Evolutionary conservation across 768 basidiomycete species (phyloP).

Genomic region (Lepiota brunneoincarnata): DNA sequence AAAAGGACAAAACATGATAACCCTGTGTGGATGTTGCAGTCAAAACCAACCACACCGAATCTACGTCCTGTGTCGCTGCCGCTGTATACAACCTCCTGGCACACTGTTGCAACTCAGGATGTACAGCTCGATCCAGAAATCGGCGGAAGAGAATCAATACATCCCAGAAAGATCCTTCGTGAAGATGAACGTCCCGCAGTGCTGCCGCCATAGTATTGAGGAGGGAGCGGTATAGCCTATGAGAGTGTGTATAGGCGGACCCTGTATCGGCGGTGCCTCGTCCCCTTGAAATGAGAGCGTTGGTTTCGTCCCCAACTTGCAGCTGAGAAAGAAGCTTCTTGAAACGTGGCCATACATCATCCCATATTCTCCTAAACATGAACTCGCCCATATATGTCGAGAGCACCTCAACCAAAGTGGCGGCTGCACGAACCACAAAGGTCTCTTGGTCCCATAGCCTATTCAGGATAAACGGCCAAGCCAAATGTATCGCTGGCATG

Average conservation of each 20-base stretch:
- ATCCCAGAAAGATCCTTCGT: slow-evolving; percentile 78
- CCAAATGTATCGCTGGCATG: slow-evolving; percentile 80
- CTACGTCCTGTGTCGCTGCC: slow-evolving; percentile 61
- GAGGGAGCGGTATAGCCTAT: slow-evolving; percentile 76
- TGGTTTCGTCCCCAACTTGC: slow-evolving; percentile 60
- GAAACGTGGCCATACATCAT: slow-evolving; percentile 92
- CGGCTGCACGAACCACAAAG: slow-evolving; percentile 79
- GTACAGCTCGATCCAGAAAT: slow-evolving; percentile 64
- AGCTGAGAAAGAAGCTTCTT: slow-evolving; percentile 55
- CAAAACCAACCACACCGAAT: slow-evolving; percentile 84
- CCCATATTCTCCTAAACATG: slow-evolving; percentile 84
- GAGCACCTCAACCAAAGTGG: slow-evolving; percentile 69
- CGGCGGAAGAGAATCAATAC: slow-evolving; percentile 72
- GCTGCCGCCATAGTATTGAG: slow-evolving; percentile 71
- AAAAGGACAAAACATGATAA: slow-evolving; percentile 43
- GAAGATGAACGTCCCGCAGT: slow-evolving; percentile 62
- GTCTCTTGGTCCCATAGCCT: slow-evolving; percentile 71
- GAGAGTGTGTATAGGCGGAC: slow-evolving; percentile 77
- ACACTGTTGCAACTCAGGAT: slow-evolving; percentile 70
- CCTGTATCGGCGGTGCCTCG: slow-evolving; percentile 53
- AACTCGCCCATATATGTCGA: slow-evolving; percentile 73
- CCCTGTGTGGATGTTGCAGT: slow-evolving; percentile 45
- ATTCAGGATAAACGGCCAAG: slow-evolving; percentile 94
- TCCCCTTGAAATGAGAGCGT: slow-evolving; percentile 61
- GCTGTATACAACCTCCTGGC: slow-evolving; percentile 65